Conservation (phyloP, 2,329 filamentous ascomycete species). For the Ophiostoma novo-ulmi region DNA sequence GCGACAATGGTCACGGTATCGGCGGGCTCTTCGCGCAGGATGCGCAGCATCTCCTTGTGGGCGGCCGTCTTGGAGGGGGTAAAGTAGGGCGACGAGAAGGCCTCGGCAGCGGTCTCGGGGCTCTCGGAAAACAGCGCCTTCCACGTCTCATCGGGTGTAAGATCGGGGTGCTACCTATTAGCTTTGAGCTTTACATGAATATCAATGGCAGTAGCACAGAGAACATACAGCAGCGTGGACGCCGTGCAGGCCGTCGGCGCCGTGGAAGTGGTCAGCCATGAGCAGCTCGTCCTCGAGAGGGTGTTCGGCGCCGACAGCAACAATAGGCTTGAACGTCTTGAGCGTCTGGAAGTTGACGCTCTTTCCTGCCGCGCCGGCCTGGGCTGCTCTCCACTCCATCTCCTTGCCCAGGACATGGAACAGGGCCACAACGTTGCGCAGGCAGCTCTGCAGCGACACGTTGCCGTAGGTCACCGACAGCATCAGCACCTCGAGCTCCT, state of each 20-base stretch:
- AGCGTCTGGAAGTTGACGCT: conserved; percentile 62
- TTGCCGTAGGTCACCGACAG: conserved; percentile 93
- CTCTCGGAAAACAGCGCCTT: conserved; percentile 56
- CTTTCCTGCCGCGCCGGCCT: conserved; percentile 44
- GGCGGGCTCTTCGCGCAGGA: conserved; percentile 73
- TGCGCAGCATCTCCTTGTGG: conserved; percentile 82
- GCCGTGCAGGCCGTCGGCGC: conserved; percentile 68
- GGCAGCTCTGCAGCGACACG: conserved; percentile 74
- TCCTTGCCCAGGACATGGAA: conserved; percentile 93
- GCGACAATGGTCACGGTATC: conserved; percentile 87
- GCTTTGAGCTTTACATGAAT: too few species aligned
- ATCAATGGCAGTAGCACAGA: too few species aligned
- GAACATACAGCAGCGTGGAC: conserved; percentile 52
- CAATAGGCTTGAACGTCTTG: conserved; percentile 67
- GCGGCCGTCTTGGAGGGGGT: conserved; percentile 67
- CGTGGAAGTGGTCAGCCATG: conserved; percentile 82
- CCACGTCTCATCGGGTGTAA: conserved; percentile 71
- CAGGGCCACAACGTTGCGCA: conserved; percentile 76
- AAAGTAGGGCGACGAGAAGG: conserved; percentile 58
- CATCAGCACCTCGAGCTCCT: conserved; percentile 80
- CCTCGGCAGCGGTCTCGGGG: conserved; percentile 29
- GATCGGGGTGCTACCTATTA: conserved; percentile 55
- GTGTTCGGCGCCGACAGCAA: conserved; percentile 81
- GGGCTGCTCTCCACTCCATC: conserved; percentile 69
- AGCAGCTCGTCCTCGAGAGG: conserved; percentile 78